Evolutionary conservation across 495 filamentous ascomycete species (phyloP).

Genomic region (Evernia prunastri): DNA sequence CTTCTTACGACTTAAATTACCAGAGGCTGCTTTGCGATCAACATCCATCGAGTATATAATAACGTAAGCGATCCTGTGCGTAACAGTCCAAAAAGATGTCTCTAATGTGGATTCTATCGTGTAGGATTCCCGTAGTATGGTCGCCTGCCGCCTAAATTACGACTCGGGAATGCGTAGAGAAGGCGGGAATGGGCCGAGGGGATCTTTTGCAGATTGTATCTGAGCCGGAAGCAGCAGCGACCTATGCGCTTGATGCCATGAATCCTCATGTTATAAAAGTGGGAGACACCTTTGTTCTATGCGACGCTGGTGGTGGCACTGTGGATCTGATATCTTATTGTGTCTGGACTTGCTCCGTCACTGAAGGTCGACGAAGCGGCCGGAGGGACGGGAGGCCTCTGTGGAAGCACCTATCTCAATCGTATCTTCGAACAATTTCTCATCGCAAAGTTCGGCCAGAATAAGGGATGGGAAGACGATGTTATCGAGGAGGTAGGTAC

Average conservation of each 20-base stretch:
- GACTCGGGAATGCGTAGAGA: slow-evolving; percentile 55
- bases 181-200: no score
- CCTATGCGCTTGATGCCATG: no score
- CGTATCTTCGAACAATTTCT: slow-evolving; percentile 62
- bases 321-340: slow-evolving; percentile 57
- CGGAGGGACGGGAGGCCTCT: slow-evolving; percentile 55
- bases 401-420: slow-evolving; percentile 64
- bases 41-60: slow-evolving; percentile 60
- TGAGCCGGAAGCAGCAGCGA: no score
- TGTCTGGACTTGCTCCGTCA: slow-evolving; percentile 26
- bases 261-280: no score
- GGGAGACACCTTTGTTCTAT: no score
- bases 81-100: no score
- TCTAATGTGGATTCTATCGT: no score
- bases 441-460: slow-evolving; percentile 39
- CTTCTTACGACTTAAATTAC: slow-evolving; percentile 40
- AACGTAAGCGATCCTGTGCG: no score
- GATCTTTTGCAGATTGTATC: no score
- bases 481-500: slow-evolving; percentile 49
- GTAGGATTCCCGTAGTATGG: slow-evolving; percentile 63
- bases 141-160: slow-evolving; percentile 62
- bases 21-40: slow-evolving; percentile 49
- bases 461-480: slow-evolving; percentile 38
- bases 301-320: slow-evolving; percentile 48
- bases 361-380: slow-evolving; percentile 60